A percentile compares a stretch with the other conserved stretches of the same genome.
Conservation (phyloP, 306 rosid genomes). For the Rosa multiflora region DNA sequence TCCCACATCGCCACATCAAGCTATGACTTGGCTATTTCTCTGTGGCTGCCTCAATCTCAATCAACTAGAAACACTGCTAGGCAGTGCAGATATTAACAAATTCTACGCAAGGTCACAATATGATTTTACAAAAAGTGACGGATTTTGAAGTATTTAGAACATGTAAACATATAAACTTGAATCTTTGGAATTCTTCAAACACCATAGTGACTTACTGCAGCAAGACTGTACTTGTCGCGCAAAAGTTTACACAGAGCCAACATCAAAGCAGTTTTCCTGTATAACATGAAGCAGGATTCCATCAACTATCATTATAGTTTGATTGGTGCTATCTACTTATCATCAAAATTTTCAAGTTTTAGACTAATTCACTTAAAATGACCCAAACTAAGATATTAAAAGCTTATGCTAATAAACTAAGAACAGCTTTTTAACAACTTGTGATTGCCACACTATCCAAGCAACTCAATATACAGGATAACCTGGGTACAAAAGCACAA, state of each 20-base stretch:
- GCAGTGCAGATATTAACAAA: neutral
- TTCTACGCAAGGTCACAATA: neutral
- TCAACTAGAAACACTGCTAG: neutral
- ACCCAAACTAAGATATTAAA: neutral
- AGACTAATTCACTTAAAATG: neutral
- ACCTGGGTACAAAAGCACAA: neutral
- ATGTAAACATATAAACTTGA: neutral
- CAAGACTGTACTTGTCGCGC: constrained; percentile 90
- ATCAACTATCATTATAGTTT: constrained; percentile 1
- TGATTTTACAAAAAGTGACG: neutral
- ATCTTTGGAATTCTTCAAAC: neutral
- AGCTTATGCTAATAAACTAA: neutral
- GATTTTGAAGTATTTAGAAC: neutral
- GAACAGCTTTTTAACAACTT: neutral
- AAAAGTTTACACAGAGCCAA: constrained; percentile 71
- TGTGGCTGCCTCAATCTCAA: neutral
- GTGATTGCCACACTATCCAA: neutral
- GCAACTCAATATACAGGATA: neutral
- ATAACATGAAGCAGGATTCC: constrained; percentile 16
- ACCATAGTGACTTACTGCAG: constrained; percentile 61
- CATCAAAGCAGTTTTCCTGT: constrained; percentile 95
- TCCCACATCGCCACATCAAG: neutral
- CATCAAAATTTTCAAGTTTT: neutral
- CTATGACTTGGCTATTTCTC: neutral
- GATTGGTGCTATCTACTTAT: neutral